A percentile compares a stretch with the other conserved stretches of the same genome.
These are phyloP conservation scores for Spinacia oleracea DNA, from an alignment of 179 eudicot genomes.

Conservation along the genomic window DNA sequence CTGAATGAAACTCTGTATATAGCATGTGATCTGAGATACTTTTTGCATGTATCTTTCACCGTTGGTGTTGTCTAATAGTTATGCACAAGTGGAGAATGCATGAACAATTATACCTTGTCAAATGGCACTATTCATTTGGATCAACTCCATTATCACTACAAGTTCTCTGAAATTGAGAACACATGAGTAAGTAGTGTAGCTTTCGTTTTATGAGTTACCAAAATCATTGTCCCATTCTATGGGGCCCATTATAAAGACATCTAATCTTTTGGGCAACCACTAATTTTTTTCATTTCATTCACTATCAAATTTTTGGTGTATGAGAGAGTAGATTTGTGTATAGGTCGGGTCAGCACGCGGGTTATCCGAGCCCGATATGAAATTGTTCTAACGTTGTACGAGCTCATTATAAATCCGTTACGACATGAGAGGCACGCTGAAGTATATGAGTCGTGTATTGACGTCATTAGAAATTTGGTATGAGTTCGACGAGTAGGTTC, in stretches of 20 bases:
- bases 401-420: too few relatives aligned
- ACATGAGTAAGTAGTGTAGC: not conserved
- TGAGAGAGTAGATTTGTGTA: too few relatives aligned
- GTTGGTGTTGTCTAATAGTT: not conserved
- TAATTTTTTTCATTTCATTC: not conserved
- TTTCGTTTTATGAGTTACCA: not conserved
- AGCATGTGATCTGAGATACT: not conserved
- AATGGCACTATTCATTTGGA: not conserved
- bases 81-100: not conserved
- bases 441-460: too few relatives aligned
- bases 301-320: too few relatives aligned
- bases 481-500: too few relatives aligned
- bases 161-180: not conserved
- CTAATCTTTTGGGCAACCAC: conserved; percentile 7
- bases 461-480: too few relatives aligned
- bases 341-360: too few relatives aligned
- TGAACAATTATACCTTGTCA: conserved; percentile 8
- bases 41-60: not conserved
- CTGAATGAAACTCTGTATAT: not conserved
- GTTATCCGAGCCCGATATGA: too few relatives aligned
- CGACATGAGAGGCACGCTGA: too few relatives aligned
- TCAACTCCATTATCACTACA: not conserved
- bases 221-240: conserved; percentile 7
- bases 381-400: too few relatives aligned
- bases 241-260: not conserved